Percentiles rank a stretch among this genome's conserved stretches.
Evolutionary conservation across 192 early-diverging fungal species (phyloP).

Genomic region (Hyaloraphidium curvatum): DNA sequence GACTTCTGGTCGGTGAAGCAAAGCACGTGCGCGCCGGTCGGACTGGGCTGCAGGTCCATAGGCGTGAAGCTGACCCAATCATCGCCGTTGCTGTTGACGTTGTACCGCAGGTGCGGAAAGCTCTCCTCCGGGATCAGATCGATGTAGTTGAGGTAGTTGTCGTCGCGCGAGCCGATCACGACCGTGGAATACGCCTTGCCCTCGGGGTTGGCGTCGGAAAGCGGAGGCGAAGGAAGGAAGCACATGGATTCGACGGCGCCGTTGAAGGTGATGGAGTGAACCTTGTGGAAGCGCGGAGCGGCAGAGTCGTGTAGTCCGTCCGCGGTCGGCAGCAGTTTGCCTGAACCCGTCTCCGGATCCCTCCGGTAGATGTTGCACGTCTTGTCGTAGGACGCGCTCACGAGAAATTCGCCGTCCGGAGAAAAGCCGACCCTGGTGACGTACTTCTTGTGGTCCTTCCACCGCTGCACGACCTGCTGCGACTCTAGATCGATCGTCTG

Average conservation of each 20-base stretch:
- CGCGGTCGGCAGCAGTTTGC: conserved; percentile 1
- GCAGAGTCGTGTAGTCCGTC: neutral
- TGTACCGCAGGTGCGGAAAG: conserved; percentile 17
- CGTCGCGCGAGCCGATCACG: conserved; percentile 43
- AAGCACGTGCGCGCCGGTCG: conserved; percentile 32
- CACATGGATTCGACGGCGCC: conserved; percentile 48
- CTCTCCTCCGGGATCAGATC: conserved; percentile 15
- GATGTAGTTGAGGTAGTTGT: conserved; percentile 54
- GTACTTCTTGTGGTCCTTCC: conserved; percentile 51
- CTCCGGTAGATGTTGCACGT: conserved; percentile 38
- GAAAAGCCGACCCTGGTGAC: conserved; percentile 41
- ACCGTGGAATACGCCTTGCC: conserved; percentile 11
- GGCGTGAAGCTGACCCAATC: conserved; percentile 68
- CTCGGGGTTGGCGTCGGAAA: neutral
- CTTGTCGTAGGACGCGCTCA: conserved; percentile 50
- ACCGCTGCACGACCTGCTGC: conserved; percentile 27
- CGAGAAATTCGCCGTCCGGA: conserved; percentile 29
- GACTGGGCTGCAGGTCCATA: conserved; percentile 35
- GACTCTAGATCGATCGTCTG: conserved; percentile 17
- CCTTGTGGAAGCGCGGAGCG: neutral
- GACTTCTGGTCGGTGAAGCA: conserved; percentile 44
- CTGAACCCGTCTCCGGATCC: neutral
- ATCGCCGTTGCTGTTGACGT: conserved; percentile 63
- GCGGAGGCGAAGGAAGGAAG: conserved; percentile 20
- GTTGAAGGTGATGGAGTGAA: conserved; percentile 22